Percentiles rank a stretch among this genome's conserved stretches.
Conservation (phyloP, 352 stramenopile genomes). For the Plasmopara viticola region DNA sequence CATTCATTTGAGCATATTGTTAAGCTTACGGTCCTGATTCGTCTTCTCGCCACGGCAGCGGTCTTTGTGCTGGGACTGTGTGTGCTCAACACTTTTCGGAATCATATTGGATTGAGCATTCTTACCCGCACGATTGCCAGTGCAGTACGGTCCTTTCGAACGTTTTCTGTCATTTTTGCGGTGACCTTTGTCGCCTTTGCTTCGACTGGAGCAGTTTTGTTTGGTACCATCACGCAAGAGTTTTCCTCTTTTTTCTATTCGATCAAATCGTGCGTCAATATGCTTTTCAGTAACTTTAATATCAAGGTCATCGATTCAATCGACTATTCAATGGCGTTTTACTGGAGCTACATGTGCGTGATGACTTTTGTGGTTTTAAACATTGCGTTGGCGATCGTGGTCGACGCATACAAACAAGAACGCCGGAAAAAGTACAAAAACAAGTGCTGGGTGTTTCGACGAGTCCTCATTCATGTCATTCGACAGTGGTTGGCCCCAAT, state of each 20-base stretch:
- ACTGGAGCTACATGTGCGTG: slow-evolving; percentile 62
- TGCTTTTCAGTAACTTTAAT: slow-evolving; percentile 64
- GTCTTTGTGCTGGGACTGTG: slow-evolving; percentile 32
- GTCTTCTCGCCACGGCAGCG: slow-evolving; percentile 26
- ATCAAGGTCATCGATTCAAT: slow-evolving; percentile 32
- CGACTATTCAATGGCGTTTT: slow-evolving; percentile 44
- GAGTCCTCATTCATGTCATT: slow-evolving; percentile 13
- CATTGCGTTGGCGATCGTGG: slow-evolving; percentile 62
- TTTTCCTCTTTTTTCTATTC: slow-evolving; percentile 46
- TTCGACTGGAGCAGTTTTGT: slow-evolving; percentile 41
- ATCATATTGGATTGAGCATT: slow-evolving; percentile 49
- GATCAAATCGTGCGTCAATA: slow-evolving; percentile 54
- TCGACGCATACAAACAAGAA: slow-evolving; percentile 49
- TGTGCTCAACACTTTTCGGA: slow-evolving; percentile 41
- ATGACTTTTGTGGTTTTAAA: slow-evolving; percentile 64
- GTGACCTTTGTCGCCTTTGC: slow-evolving; percentile 48
- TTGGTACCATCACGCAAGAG: slow-evolving; percentile 40
- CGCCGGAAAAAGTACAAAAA: slow-evolving; percentile 27
- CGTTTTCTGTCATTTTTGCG: slow-evolving; percentile 48
- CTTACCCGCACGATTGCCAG: slow-evolving; percentile 45
- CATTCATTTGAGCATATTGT: slow-evolving; percentile 29
- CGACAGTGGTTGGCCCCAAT: slow-evolving; percentile 10
- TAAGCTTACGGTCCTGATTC: slow-evolving; percentile 21
- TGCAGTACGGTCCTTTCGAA: slow-evolving; percentile 38
- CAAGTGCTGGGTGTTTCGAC: slow-evolving; percentile 18